These are phyloP conservation scores for Raffaelea deltoideospora DNA, from an alignment of 2,329 filamentous ascomycete species.

Conservation along the genomic window DNA sequence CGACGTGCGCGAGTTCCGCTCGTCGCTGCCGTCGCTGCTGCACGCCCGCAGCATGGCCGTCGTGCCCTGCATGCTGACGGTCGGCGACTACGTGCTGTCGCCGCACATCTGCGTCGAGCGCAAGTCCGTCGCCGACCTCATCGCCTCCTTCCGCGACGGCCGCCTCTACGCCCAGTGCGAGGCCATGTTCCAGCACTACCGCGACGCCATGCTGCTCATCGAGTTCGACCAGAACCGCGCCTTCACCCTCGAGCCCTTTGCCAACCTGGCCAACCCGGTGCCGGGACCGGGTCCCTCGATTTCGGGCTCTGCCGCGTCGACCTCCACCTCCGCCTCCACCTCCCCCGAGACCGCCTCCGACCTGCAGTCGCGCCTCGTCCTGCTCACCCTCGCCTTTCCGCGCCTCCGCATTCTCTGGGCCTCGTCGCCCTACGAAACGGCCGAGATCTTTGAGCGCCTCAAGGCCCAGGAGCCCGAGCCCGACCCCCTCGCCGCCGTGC, in stretches of 20 bases:
- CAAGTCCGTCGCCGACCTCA: constrained; percentile 82
- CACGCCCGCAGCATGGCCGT: constrained; percentile 81
- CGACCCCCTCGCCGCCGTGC: constrained; percentile 75
- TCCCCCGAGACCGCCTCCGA: constrained; percentile 42
- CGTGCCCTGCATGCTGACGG: constrained; percentile 88
- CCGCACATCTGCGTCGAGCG: constrained; percentile 87
- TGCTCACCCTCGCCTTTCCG: constrained; percentile 85
- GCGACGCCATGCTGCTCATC: constrained; percentile 77
- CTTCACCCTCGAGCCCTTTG: constrained; percentile 79
- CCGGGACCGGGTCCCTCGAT: too few relatives aligned
- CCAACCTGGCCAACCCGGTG: constrained; percentile 30
- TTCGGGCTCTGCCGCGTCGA: constrained; percentile 41
- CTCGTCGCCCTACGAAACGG: constrained; percentile 83
- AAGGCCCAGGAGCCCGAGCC: constrained; percentile 85
- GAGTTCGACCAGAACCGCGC: constrained; percentile 97
- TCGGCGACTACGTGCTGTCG: constrained; percentile 89
- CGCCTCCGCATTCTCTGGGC: constrained; percentile 87
- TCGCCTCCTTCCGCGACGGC: constrained; percentile 82
- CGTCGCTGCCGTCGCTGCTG: constrained; percentile 75
- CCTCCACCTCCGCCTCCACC: constrained; percentile 34
- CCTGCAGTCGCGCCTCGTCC: constrained; percentile 79
- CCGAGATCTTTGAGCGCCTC: constrained; percentile 87
- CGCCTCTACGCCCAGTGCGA: constrained; percentile 85
- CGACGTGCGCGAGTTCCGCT: constrained; percentile 91
- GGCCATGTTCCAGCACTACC: constrained; percentile 89